These are phyloP conservation scores for Leccinum pachyderme DNA, from an alignment of 1,284 basidiomycete species.

Conservation along the genomic window DNA sequence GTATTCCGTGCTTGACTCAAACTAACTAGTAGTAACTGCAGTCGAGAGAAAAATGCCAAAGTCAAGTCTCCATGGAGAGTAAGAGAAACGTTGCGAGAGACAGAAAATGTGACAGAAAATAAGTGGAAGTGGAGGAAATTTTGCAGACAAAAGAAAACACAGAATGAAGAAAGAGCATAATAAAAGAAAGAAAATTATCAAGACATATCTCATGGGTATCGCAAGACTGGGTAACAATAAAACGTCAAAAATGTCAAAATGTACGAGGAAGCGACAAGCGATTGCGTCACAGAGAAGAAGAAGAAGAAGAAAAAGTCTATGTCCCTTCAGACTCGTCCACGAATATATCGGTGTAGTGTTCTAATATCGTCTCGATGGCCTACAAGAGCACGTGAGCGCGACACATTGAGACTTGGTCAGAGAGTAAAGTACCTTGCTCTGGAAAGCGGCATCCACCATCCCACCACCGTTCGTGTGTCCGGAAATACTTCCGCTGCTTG, in stretches of 20 bases:
- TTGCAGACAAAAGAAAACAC: not conserved
- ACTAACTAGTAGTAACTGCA: not conserved
- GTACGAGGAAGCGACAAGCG: not conserved
- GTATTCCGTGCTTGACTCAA: not conserved
- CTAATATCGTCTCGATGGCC: conserved; percentile 79
- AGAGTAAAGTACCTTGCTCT: conserved; percentile 44
- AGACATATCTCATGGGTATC: conserved; percentile 21
- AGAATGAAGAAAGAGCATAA: conserved; percentile 2
- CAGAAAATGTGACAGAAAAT: not conserved
- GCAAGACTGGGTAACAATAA: conserved; percentile 23
- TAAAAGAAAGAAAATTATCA: conserved; percentile 14
- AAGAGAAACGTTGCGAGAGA: not conserved
- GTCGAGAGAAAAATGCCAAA: not conserved
- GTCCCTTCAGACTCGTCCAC: conserved; percentile 59
- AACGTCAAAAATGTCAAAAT: conserved; percentile 3
- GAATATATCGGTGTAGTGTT: conserved; percentile 80
- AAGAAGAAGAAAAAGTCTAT: conserved; percentile 19
- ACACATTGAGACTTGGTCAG: not conserved
- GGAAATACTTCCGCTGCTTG: conserved; percentile 46
- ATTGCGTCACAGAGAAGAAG: not conserved
- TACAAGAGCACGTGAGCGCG: conserved; percentile 32
- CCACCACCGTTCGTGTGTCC: conserved; percentile 37
- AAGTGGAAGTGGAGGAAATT: not conserved
- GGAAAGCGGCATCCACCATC: conserved; percentile 54
- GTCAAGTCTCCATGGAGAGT: not conserved